A percentile compares a stretch with the other conserved stretches of the same genome.
phyloP scores from a whole-genome alignment of 1,284 basidiomycete genomes.

The Cystobasidium sp. region DNA sequence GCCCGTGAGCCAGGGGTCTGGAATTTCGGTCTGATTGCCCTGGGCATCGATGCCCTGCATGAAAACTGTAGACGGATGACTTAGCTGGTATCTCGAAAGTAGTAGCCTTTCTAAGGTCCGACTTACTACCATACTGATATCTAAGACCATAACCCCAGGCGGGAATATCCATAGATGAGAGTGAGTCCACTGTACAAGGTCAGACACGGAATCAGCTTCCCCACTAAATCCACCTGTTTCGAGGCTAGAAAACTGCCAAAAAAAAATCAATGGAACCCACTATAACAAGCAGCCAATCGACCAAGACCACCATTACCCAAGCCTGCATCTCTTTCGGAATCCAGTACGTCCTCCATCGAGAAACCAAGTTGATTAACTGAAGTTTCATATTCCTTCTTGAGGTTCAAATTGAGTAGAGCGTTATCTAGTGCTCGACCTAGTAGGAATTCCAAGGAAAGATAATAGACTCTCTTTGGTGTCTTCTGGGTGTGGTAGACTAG shows the following conservation, averaged over 20 bases:
- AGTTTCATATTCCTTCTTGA: slow-evolving; percentile 73
- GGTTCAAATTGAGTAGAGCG: slow-evolving; percentile 80
- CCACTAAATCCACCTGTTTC: background rate
- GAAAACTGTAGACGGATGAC: slow-evolving; percentile 63
- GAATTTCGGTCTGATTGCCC: slow-evolving; percentile 66
- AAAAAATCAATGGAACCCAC: too few relatives aligned
- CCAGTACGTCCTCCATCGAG: slow-evolving; percentile 61
- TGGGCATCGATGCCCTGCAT: slow-evolving; percentile 78
- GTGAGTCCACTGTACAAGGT: slow-evolving; percentile 44
- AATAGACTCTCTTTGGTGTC: slow-evolving; percentile 70
- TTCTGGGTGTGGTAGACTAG: slow-evolving; percentile 58
- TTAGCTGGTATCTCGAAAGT: slow-evolving; percentile 70
- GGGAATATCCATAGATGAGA: slow-evolving; percentile 67
- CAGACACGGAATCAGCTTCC: background rate
- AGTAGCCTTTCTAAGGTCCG: slow-evolving; percentile 59
- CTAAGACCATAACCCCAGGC: slow-evolving; percentile 88
- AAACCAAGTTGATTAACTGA: slow-evolving; percentile 78
- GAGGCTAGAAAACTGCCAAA: too few relatives aligned
- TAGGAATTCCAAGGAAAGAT: slow-evolving; percentile 79
- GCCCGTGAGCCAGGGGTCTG: slow-evolving; percentile 75
- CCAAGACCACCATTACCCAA: slow-evolving; percentile 83
- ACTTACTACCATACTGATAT: slow-evolving; percentile 53
- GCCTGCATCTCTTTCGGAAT: slow-evolving; percentile 83
- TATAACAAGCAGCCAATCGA: slow-evolving; percentile 87
- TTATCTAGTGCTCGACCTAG: slow-evolving; percentile 72